Percentiles rank a stretch among this genome's conserved stretches.
phyloP scores from a whole-genome alignment of 345 rosid genomes.

The Barbarea vulgaris region DNA sequence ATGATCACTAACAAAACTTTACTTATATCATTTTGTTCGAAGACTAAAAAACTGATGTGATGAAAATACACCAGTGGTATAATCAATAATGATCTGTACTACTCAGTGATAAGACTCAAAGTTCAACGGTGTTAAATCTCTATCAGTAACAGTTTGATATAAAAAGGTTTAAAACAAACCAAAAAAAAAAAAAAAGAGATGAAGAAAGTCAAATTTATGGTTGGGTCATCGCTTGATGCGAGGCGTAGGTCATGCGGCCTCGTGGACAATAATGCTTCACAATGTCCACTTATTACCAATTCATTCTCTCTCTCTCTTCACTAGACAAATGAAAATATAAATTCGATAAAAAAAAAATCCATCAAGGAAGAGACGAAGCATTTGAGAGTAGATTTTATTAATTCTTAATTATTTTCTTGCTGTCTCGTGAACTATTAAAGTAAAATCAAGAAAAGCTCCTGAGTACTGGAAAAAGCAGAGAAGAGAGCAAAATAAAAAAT shows the following conservation, averaged over 20 bases:
- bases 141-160: not conserved
- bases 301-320: constrained; percentile 27
- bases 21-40: not conserved
- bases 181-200: not conserved
- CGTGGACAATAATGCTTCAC: constrained; percentile 46
- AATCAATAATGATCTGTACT: constrained; percentile 7
- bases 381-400: not conserved
- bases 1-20: not conserved
- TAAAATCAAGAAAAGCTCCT: constrained; percentile 40
- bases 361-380: constrained; percentile 18
- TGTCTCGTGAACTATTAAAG: constrained; percentile 39
- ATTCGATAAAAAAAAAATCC: constrained; percentile 32
- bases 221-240: constrained; percentile 41
- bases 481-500: not conserved
- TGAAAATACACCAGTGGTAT: not conserved
- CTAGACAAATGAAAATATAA: constrained; percentile 13
- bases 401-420: constrained; percentile 33
- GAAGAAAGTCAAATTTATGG: constrained; percentile 35
- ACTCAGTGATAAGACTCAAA: constrained; percentile 28
- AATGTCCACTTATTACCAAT: constrained; percentile 39
- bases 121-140: constrained; percentile 32
- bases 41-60: not conserved
- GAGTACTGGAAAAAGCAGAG: constrained; percentile 36
- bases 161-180: too few relatives aligned
- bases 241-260: constrained; percentile 48